Evolutionary conservation across 768 basidiomycete species (phyloP).

Genomic region (Mycena metata): DNA sequence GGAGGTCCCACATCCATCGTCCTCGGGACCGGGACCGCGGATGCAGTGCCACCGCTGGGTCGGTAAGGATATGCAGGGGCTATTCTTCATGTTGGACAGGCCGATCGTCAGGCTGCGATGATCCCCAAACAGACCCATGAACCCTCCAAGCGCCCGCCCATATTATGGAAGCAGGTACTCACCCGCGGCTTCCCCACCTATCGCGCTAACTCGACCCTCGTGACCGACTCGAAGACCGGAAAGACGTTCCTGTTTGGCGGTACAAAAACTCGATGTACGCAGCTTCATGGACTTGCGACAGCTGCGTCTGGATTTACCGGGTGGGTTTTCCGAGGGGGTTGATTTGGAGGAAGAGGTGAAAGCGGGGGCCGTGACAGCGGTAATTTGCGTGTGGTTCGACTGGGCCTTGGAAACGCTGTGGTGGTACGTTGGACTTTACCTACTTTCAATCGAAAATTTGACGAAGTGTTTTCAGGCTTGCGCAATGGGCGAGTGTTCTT

Average conservation of each 20-base stretch:
- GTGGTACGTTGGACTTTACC: constrained; percentile 43
- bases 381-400: constrained; percentile 55
- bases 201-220: constrained; percentile 50
- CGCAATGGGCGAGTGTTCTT: constrained; percentile 47
- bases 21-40: constrained; percentile 50
- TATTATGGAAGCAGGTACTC: constrained; percentile 54
- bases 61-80: constrained; percentile 43
- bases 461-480: constrained; percentile 31
- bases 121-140: constrained; percentile 44
- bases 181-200: constrained; percentile 59
- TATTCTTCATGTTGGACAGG: constrained; percentile 54
- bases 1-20: constrained; percentile 39
- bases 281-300: constrained; percentile 57
- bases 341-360: constrained; percentile 53
- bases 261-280: constrained; percentile 55
- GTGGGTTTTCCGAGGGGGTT: constrained; percentile 53
- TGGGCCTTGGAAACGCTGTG: constrained; percentile 56
- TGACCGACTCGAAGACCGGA: constrained; percentile 53
- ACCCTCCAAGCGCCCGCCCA: constrained; percentile 24
- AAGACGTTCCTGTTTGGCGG: constrained; percentile 55
- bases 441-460: neutral
- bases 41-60: constrained; percentile 53
- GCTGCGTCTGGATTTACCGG: constrained; percentile 52
- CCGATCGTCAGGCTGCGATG: constrained; percentile 49
- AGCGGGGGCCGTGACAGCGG: constrained; percentile 56